Conservation (phyloP, 148 eudicot genomes). For the Silene conica region DNA sequence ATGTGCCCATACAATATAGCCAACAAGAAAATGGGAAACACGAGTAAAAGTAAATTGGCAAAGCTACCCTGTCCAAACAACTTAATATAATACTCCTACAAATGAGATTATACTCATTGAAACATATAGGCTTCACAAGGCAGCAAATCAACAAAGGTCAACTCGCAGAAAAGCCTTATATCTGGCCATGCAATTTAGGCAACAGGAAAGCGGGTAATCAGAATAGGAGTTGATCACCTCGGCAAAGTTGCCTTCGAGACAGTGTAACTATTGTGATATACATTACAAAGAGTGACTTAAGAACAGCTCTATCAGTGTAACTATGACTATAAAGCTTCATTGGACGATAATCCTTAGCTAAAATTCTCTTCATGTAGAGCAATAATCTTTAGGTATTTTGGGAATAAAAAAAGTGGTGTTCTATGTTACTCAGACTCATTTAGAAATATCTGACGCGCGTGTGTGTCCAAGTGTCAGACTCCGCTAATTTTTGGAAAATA, state of each 20-base stretch:
- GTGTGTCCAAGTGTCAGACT: too few species aligned
- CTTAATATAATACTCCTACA: neutral
- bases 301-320: conserved; percentile 44
- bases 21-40: conserved; percentile 19
- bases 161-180: neutral
- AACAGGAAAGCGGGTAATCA: conserved; percentile 23
- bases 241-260: conserved; percentile 17
- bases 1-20: neutral
- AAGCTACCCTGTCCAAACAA: neutral
- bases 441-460: too few species aligned
- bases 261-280: too few species aligned
- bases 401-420: too few species aligned
- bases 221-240: conserved; percentile 13
- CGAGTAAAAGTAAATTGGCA: conserved; percentile 10
- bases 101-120: neutral
- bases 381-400: too few species aligned
- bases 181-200: conserved; percentile 4
- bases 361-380: conserved; percentile 29
- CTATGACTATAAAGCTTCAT: conserved; percentile 41
- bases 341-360: conserved; percentile 39
- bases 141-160: neutral
- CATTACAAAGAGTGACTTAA: neutral
- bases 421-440: too few species aligned
- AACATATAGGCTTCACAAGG: conserved; percentile 4
- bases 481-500: too few species aligned